These are phyloP conservation scores for Salix brachista DNA, from an alignment of 345 rosid genomes.

Conservation along the genomic window DNA sequence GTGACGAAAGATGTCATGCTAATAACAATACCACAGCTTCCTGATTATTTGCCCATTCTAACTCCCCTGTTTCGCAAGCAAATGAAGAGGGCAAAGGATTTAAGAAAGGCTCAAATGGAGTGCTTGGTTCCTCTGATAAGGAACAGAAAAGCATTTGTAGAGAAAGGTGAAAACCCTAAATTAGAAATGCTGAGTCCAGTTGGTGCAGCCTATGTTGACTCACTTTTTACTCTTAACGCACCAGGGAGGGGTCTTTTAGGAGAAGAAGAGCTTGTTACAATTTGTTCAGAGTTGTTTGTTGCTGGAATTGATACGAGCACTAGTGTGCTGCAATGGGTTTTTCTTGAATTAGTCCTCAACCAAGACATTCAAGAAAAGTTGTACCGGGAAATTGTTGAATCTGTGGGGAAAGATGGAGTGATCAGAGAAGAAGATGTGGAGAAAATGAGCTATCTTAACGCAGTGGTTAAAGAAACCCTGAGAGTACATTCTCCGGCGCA, in stretches of 20 bases:
- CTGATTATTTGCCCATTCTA: conserved; percentile 74
- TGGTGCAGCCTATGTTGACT: conserved; percentile 94
- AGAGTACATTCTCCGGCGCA: conserved; percentile 28
- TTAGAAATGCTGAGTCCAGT: conserved; percentile 77
- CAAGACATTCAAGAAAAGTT: conserved; percentile 66
- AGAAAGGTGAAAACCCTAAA: conserved; percentile 36
- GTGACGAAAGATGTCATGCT: conserved; percentile 83
- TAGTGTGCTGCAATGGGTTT: conserved; percentile 77
- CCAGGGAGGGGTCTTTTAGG: conserved; percentile 47
- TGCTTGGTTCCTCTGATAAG: conserved; percentile 71
- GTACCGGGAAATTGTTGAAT: conserved; percentile 54
- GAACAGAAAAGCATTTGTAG: conserved; percentile 53
- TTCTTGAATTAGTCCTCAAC: conserved; percentile 59
- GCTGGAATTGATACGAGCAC: conserved; percentile 95
- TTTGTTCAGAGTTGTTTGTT: conserved; percentile 73
- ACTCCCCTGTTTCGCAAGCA: conserved; percentile 65
- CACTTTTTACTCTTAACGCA: conserved; percentile 50
- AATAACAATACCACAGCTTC: conserved; percentile 62
- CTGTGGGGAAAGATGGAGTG: conserved; percentile 37
- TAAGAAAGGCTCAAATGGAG: conserved; percentile 69
- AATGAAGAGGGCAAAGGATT: conserved; percentile 55
- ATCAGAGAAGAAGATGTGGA: conserved; percentile 18
- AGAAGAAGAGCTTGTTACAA: conserved; percentile 80
- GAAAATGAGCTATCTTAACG: conserved; percentile 16
- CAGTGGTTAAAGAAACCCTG: conserved; percentile 19